Conservation (phyloP, 2,329 filamentous ascomycete genomes). For the Rutstroemia sydowiana region DNA sequence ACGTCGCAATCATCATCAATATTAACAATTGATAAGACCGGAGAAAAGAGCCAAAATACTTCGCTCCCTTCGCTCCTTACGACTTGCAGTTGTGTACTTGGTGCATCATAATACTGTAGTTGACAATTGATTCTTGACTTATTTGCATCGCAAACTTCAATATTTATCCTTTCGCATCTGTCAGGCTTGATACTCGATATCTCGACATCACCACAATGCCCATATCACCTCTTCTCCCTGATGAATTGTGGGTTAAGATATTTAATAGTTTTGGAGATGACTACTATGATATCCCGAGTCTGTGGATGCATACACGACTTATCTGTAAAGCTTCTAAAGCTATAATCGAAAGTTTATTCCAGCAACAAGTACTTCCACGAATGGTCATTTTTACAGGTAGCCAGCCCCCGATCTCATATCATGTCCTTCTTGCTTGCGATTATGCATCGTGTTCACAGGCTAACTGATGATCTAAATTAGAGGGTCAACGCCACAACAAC, state of each 20-base stretch:
- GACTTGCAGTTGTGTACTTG: too few relatives aligned
- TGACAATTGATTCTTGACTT: too few relatives aligned
- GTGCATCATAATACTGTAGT: too few relatives aligned
- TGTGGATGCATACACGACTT: not conserved
- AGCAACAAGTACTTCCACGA: not conserved
- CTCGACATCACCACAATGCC: not conserved
- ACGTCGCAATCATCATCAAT: too few relatives aligned
- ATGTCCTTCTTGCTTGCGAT: not conserved
- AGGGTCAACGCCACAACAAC: not conserved
- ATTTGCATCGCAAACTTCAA: too few relatives aligned
- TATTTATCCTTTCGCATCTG: too few relatives aligned
- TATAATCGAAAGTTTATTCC: not conserved
- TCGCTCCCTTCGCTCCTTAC: too few relatives aligned
- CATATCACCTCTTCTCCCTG: not conserved
- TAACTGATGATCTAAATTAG: not conserved
- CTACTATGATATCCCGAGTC: not conserved
- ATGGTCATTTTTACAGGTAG: not conserved
- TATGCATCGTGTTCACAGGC: not conserved
- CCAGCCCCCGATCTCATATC: not conserved
- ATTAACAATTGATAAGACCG: too few relatives aligned
- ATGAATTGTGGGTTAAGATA: not conserved
- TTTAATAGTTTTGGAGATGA: not conserved
- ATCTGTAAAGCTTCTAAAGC: not conserved
- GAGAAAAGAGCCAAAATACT: too few relatives aligned
- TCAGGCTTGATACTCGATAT: too few relatives aligned